Percentiles rank a stretch among this genome's conserved stretches.
phyloP scores from a whole-genome alignment of 202 grass and related monocot species.

The Saccharum hybrid region DNA sequence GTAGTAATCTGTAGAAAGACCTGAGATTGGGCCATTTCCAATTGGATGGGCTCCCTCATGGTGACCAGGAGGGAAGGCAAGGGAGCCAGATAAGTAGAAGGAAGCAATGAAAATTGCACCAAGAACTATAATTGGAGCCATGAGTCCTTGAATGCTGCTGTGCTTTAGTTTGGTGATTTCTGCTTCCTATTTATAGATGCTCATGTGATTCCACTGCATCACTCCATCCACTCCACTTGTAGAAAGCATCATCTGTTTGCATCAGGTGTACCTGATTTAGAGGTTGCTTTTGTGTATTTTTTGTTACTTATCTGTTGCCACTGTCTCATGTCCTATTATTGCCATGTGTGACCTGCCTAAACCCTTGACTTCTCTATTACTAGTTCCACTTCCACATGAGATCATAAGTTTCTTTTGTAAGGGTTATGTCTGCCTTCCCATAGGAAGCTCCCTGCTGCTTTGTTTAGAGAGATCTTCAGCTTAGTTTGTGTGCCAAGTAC shows the following conservation, averaged over 20 bases:
- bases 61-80: constrained; percentile 55
- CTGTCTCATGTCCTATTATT: constrained; percentile 5
- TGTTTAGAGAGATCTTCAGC: constrained; percentile 12
- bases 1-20: constrained; percentile 71
- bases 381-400: constrained; percentile 26
- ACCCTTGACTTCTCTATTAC: constrained; percentile 19
- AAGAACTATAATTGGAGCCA: constrained; percentile 60
- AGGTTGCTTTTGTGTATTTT: constrained; percentile 7
- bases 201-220: constrained; percentile 42
- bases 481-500: constrained; percentile 12
- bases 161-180: constrained; percentile 23
- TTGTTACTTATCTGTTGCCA: constrained; percentile 14
- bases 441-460: not conserved
- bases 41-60: constrained; percentile 44
- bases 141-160: constrained; percentile 26
- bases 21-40: constrained; percentile 34
- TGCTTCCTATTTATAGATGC: constrained; percentile 53
- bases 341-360: constrained; percentile 39
- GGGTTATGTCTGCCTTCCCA: not conserved
- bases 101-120: constrained; percentile 41
- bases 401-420: constrained; percentile 21
- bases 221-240: constrained; percentile 60
- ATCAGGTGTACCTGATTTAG: constrained; percentile 58
- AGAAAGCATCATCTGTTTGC: constrained; percentile 38
- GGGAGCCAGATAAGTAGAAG: constrained; percentile 51